Base-by-base conservation (phyloP, 2,329 filamentous ascomycete species). In the Aspergillus costaricaensis region DNA sequence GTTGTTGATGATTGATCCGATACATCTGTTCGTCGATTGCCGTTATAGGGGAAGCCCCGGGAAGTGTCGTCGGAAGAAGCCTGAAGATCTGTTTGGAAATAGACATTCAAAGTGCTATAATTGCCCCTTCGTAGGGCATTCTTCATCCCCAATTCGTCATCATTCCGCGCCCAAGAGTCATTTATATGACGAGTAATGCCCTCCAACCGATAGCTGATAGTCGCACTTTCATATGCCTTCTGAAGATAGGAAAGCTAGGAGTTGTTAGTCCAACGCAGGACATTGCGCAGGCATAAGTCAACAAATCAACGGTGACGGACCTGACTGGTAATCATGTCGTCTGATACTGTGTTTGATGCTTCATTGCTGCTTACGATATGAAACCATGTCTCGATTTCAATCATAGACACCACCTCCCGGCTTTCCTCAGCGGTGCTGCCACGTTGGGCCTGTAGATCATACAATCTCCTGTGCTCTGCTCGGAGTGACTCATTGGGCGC, bases 71-170 rank as follows among this genome's bases (percentile, higher is more conserved):
- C 65, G 5, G 68, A 53, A 4, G 70, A 63, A 0, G 69, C 62
- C 32, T 77, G 71, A 15, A 86, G 77, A 58, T 86, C 77, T 32
- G 81, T 82, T 71, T 86, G 82, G 75, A 86, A 86, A 75, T 86
- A 87, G 61, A 87, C 75, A 70, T 87, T 87, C 38, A 86, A 77
- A 1, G 80, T 79, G 41, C 67, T 63, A 72, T 87, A 87, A 41
- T 71, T 80, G 55, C 85, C 85, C 60, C 79, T 74, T 21, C 84
- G 82, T 2, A 86, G 80, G 2, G 80, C 71, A 23, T 72, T 69
- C 70, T 86, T 87, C 81, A 86, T 83, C 9, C 64, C 76, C 50
- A 80, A 68, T 64, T 82, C 80, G 67, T 81, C 79, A 23, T 70
- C 71, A 58, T 79, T 81, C 36, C 75, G 76, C 32, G 85, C 83